Percentiles rank a stretch among this genome's conserved stretches.
Conservation (phyloP, 169 alveolate genomes). For the Miamiensis avidus region DNA sequence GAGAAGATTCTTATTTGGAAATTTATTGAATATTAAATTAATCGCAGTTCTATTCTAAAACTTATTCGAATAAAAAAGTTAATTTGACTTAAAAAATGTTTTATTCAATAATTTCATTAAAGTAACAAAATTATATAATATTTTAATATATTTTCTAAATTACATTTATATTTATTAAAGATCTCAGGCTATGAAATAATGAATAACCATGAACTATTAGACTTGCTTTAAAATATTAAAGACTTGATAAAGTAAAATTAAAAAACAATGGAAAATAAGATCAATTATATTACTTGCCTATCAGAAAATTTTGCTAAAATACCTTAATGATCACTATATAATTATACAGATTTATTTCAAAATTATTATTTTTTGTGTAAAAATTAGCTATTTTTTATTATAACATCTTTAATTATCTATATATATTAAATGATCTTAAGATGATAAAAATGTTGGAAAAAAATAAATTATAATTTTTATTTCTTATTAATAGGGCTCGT, state of each 20-base stretch:
- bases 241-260: no score
- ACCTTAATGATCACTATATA: not conserved
- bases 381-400: no score
- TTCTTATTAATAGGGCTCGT: no score
- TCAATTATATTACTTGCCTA: not conserved
- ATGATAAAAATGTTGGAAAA: no score
- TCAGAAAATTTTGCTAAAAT: not conserved
- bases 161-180: not conserved
- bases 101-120: constrained; percentile 3
- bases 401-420: no score
- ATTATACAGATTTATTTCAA: no score
- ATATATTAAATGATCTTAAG: no score
- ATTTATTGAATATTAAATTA: not conserved
- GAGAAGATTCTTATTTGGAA: constrained; percentile 22
- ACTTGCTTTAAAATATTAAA: no score
- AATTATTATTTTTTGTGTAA: no score
- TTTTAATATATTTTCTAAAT: not conserved
- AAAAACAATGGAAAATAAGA: not conserved
- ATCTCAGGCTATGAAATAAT: not conserved
- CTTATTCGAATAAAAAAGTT: not conserved
- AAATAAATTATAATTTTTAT: no score
- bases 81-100: constrained; percentile 10
- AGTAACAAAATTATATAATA: not conserved
- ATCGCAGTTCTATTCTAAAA: not conserved
- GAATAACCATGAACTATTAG: not conserved